Conservation (phyloP, 768 basidiomycete genomes). For the Boletus eberwhitei region DNA sequence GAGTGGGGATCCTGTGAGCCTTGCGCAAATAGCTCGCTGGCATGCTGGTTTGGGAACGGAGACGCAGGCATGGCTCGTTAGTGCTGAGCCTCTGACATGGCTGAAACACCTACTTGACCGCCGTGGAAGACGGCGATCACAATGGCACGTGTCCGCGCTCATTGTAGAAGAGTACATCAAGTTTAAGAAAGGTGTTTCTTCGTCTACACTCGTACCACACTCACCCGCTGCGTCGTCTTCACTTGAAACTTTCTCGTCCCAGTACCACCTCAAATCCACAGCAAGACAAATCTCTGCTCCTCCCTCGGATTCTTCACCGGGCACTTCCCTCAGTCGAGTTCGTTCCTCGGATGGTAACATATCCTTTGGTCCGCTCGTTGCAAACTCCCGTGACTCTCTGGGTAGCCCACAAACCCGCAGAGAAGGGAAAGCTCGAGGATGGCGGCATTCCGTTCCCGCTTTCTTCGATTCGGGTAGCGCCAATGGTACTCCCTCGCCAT, state of each 20-base stretch:
- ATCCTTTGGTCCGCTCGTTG: conserved; percentile 57
- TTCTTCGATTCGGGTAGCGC: conserved; percentile 34
- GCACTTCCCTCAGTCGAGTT: conserved; percentile 38
- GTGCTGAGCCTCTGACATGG: conserved; percentile 72
- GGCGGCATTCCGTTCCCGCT: conserved; percentile 28
- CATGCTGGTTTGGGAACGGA: conserved; percentile 46
- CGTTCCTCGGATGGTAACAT: conserved; percentile 46
- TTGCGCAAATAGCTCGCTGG: conserved; percentile 57
- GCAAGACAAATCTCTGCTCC: conserved; percentile 27
- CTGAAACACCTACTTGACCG: conserved; percentile 61
- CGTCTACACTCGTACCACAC: conserved; percentile 13
- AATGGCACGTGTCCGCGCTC: conserved; percentile 66
- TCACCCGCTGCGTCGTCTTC: conserved; percentile 15
- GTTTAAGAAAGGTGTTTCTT: conserved; percentile 32
- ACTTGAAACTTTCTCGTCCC: conserved; percentile 10
- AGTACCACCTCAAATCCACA: conserved; percentile 8
- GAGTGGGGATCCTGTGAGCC: conserved; percentile 37
- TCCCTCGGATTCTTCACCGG: conserved; percentile 39
- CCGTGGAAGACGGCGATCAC: conserved; percentile 40
- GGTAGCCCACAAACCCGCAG: conserved; percentile 45
- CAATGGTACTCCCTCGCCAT: conserved; percentile 34
- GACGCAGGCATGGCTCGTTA: conserved; percentile 53
- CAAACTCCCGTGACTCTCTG: conserved; percentile 45
- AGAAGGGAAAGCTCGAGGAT: conserved; percentile 33
- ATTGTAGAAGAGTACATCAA: conserved; percentile 65